Conservation (phyloP, 257 asterid genomes). For the Hygrophila difformis region DNA sequence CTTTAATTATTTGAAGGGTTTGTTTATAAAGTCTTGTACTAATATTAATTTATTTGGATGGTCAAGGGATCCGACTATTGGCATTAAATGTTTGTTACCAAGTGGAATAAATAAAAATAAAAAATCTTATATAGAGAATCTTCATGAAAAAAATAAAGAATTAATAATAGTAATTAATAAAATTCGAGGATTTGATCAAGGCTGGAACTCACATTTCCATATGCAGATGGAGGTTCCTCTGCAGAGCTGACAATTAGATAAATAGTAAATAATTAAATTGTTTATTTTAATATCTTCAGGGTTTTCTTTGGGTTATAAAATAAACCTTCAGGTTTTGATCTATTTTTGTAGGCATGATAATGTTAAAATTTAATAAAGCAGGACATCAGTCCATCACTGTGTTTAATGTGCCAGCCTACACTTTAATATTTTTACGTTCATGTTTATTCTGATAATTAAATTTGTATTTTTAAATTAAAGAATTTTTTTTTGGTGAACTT, state of each 20-base stretch:
- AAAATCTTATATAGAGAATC: conserved; percentile 9
- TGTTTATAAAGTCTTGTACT: too few relatives aligned
- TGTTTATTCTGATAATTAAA: not conserved
- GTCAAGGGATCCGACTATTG: conserved; percentile 2
- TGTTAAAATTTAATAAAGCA: not conserved
- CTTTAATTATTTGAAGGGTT: not conserved
- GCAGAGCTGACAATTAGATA: not conserved
- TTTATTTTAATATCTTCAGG: not conserved
- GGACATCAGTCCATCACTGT: not conserved
- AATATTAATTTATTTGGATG: not conserved
- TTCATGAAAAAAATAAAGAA: too few relatives aligned
- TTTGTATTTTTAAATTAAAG: too few relatives aligned
- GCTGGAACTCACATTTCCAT: conserved; percentile 18
- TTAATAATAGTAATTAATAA: too few relatives aligned
- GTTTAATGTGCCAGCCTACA: not conserved
- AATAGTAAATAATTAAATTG: not conserved
- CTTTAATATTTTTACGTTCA: not conserved
- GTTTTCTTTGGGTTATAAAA: too few relatives aligned
- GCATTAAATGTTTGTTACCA: not conserved
- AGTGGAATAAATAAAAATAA: not conserved
- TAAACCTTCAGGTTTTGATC: conserved; percentile 1
- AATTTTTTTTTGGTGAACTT: too few relatives aligned
- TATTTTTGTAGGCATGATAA: not conserved
- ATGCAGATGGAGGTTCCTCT: conserved; percentile 2
- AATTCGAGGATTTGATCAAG: conserved; percentile 18